Conservation (phyloP, 306 rosid genomes). For the Lathyrus aphaca region DNA sequence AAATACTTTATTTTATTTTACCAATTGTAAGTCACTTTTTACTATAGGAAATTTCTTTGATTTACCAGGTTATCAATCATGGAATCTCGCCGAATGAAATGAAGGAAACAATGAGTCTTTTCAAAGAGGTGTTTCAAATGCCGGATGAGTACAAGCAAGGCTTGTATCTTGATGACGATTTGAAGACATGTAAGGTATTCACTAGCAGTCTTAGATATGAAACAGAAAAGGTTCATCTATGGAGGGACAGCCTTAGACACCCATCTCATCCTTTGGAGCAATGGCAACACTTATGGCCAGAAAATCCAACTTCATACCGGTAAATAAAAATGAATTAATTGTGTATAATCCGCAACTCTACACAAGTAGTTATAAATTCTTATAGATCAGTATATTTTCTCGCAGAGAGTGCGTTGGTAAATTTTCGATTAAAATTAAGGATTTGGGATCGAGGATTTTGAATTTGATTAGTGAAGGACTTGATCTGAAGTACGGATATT, state of each 20-base stretch:
- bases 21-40: too few species aligned
- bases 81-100: conserved; percentile 32
- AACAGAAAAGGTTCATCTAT: conserved; percentile 38
- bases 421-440: conserved; percentile 38
- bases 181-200: conserved; percentile 12
- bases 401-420: conserved; percentile 35
- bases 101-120: conserved; percentile 28
- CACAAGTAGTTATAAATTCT: neutral
- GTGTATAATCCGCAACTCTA: too few species aligned
- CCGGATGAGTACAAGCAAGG: conserved; percentile 31
- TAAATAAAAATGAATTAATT: neutral
- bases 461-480: conserved; percentile 41
- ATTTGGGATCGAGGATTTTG: conserved; percentile 33
- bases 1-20: neutral
- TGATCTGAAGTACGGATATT: conserved; percentile 32
- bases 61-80: conserved; percentile 41
- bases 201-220: conserved; percentile 40
- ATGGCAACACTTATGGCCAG: conserved; percentile 42
- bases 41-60: neutral
- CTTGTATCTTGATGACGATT: conserved; percentile 27
- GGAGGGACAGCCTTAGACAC: conserved; percentile 44
- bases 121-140: conserved; percentile 40
- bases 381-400: neutral
- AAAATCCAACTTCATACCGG: conserved; percentile 41
- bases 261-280: conserved; percentile 42